A percentile compares a stretch with the other conserved stretches of the same genome.
Evolutionary conservation across 2,329 filamentous ascomycete genomes (phyloP).

Genomic region (Clonostachys sp.): DNA sequence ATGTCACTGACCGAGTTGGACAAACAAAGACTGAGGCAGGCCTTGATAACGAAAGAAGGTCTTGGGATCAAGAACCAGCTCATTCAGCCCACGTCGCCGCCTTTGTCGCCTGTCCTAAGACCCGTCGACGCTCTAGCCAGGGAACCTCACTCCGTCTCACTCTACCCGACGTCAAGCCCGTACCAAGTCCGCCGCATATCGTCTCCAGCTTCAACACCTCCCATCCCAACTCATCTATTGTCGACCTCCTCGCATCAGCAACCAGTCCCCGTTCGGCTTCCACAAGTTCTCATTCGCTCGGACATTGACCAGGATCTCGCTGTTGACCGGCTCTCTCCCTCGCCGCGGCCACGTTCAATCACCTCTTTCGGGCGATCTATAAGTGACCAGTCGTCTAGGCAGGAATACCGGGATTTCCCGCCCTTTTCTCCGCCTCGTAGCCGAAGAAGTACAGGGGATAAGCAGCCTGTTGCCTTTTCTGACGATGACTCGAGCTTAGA

Average conservation of each 20-base stretch:
- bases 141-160: slow-evolving; percentile 11
- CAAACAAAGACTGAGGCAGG: not conserved
- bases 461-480: slow-evolving; percentile 6
- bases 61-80: slow-evolving; percentile 23
- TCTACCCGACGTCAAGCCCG: too few species aligned
- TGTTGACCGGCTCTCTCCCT: slow-evolving; percentile 29
- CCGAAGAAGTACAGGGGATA: slow-evolving; percentile 8
- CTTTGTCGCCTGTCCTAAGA: slow-evolving; percentile 21
- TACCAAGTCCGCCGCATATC: slow-evolving; percentile 2
- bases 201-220: not conserved
- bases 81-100: slow-evolving; percentile 8
- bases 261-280: slow-evolving; percentile 15
- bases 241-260: slow-evolving; percentile 20
- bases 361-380: slow-evolving; percentile 25
- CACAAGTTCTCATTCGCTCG: slow-evolving; percentile 23
- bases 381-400: slow-evolving; percentile 24
- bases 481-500: slow-evolving; percentile 18
- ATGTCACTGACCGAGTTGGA: slow-evolving; percentile 11
- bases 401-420: slow-evolving; percentile 26
- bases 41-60: slow-evolving; percentile 17
- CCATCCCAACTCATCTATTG: slow-evolving; percentile 7
- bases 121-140: slow-evolving; percentile 18
- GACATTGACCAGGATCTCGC: slow-evolving; percentile 30
- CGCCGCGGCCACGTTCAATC: slow-evolving; percentile 17
- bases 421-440: slow-evolving; percentile 19